Conservation (phyloP, 2,329 filamentous ascomycete genomes). For the Annulohypoxylon truncatum region DNA sequence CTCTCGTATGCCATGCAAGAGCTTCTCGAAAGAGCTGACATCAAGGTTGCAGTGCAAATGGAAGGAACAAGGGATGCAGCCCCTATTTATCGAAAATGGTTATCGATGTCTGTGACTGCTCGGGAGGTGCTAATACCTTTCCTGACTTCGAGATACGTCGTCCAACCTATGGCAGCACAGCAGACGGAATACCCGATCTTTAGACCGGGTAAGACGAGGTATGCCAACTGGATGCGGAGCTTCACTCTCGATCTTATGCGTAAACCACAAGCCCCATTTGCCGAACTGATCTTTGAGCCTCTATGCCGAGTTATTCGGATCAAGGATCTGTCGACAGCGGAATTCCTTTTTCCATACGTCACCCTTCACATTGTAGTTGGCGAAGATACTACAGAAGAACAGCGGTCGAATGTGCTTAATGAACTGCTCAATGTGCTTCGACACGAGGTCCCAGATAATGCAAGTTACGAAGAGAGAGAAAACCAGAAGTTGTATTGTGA, state of each 20-base stretch:
- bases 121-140: slow-evolving; percentile 90
- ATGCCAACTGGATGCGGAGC: slow-evolving; percentile 82
- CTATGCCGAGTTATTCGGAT: slow-evolving; percentile 84
- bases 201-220: slow-evolving; percentile 68
- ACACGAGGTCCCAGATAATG: slow-evolving; percentile 63
- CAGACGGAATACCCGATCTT: slow-evolving; percentile 83
- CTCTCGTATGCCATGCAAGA: slow-evolving; percentile 96
- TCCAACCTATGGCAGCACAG: slow-evolving; percentile 70
- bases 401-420: slow-evolving; percentile 72
- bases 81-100: slow-evolving; percentile 79
- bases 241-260: slow-evolving; percentile 86
- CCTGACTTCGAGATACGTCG: slow-evolving; percentile 81
- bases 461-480: slow-evolving; percentile 73
- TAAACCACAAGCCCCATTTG: slow-evolving; percentile 79
- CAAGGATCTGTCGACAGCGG: slow-evolving; percentile 86
- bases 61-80: slow-evolving; percentile 62
- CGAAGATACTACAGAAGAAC: slow-evolving; percentile 67
- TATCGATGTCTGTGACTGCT: slow-evolving; percentile 78
- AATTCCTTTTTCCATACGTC: slow-evolving; percentile 89
- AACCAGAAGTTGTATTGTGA: slow-evolving; percentile 88
- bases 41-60: slow-evolving; percentile 67
- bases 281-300: slow-evolving; percentile 81
- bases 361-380: slow-evolving; percentile 85
- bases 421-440: slow-evolving; percentile 83
- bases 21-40: slow-evolving; percentile 80